phyloP scores from a whole-genome alignment of 768 basidiomycete species.

The Leccinum truebloodii region DNA sequence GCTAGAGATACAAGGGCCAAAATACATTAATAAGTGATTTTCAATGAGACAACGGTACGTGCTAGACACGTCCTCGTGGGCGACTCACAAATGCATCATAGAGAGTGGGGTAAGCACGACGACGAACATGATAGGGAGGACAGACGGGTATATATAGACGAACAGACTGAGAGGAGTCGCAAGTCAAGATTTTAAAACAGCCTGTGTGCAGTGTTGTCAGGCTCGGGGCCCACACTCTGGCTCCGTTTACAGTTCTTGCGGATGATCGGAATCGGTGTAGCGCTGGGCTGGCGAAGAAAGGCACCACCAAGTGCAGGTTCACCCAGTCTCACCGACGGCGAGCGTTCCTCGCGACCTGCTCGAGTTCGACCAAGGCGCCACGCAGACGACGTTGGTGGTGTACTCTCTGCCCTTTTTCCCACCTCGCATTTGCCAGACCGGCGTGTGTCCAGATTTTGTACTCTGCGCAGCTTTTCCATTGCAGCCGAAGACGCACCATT shows the following conservation, averaged over 20 bases:
- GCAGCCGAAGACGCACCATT: conserved; percentile 19
- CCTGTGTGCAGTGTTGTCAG: conserved; percentile 11
- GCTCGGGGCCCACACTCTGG: conserved; percentile 29
- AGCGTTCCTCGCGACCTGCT: conserved; percentile 12
- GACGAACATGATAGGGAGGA: neutral
- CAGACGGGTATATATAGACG: conserved; percentile 4
- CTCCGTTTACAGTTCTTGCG: conserved; percentile 27
- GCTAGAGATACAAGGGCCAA: conserved; percentile 19
- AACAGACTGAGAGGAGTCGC: neutral
- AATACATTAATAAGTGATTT: conserved; percentile 7
- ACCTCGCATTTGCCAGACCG: neutral
- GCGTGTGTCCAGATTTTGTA: conserved; percentile 10
- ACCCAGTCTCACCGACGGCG: conserved; percentile 5
- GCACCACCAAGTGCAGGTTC: conserved; percentile 9
- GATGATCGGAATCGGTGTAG: conserved; percentile 24
- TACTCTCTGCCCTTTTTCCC: conserved; percentile 31
- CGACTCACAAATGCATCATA: conserved; percentile 22
- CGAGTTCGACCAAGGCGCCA: conserved; percentile 22
- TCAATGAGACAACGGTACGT: conserved; percentile 1
- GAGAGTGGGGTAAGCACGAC: neutral
- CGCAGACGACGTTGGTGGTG: conserved; percentile 27
- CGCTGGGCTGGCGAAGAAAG: conserved; percentile 32
- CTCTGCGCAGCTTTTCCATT: conserved; percentile 22
- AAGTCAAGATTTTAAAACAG: conserved; percentile 13
- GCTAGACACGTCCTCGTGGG: neutral